Base-by-base conservation (phyloP, 352 stramenopile species). In the Phytophthora ramorum region DNA sequence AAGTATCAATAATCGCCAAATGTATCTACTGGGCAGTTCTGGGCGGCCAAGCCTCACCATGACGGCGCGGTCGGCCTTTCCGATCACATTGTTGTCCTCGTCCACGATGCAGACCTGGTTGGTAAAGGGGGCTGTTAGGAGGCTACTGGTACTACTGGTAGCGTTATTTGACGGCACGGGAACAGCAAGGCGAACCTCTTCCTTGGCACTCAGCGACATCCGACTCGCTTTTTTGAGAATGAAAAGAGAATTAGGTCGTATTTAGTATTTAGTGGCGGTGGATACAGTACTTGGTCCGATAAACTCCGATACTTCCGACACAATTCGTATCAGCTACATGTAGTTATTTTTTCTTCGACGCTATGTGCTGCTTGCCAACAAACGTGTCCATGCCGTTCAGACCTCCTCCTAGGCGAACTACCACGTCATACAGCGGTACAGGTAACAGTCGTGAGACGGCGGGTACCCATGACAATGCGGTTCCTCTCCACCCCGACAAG, bases 41-140 rank as follows among this genome's bases (percentile, higher is more conserved):
- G 26, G 26, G 7, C 26, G 22, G 22, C 26, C 26, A 2, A 32
- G 26, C 7, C 48, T 45, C 55, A 94, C 87, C 85, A 94, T 93
- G 17, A 96, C 87, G 22, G 84, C 69, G 51, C 87, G 87, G 51
- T 94, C 85, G 8, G 84, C 81, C 69, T 92, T 91, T 37, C 87
- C 87, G 9, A 96, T 60, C n/a, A 93, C 84, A 60, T 93, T 82
- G 66, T 96, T 92, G 52, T 85, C 51, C 38, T 85, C 63, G 57
- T 94, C 81, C n/a, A 96, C 85, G 52, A 96, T 94, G 58, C 79
- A 91, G n/a, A 94, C 85, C 87, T 95, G 37, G 13, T 43, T 8
- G 37, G 7, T n/a, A 16, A 16, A 38, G 9, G 32, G 8, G 10
- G 10, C 8, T n/a, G 32, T 38, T 16, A 38, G 26, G 26, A 8